A percentile compares a stretch with the other conserved stretches of the same genome.
phyloP scores from a whole-genome alignment of 805 yeast species.

The fission yeast (Schizosaccharomyces pombe) region DNA sequence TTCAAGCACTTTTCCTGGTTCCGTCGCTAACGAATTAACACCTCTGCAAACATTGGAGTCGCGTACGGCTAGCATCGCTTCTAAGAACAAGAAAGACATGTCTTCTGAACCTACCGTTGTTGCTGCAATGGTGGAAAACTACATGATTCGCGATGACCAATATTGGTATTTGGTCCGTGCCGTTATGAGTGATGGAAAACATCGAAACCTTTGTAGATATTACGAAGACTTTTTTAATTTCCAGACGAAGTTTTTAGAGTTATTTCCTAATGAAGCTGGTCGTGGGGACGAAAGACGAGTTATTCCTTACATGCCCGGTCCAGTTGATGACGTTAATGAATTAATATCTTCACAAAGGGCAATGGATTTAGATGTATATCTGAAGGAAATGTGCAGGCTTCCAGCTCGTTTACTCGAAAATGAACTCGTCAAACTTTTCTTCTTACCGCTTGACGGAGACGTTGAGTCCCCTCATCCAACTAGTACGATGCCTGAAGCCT shows the following conservation, averaged over 20 bases:
- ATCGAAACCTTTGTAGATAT: constrained; percentile 55
- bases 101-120: constrained; percentile 18
- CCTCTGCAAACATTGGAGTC: no score
- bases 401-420: constrained; percentile 37
- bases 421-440: constrained; percentile 34
- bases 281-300: constrained; percentile 55
- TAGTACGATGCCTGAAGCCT: background rate
- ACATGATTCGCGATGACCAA: constrained; percentile 59
- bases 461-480: constrained; percentile 19
- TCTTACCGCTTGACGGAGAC: constrained; percentile 44
- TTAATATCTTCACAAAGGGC: constrained; percentile 32
- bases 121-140: constrained; percentile 58
- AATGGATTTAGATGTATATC: constrained; percentile 32
- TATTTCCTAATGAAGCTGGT: constrained; percentile 84
- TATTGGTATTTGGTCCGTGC: constrained; percentile 68
- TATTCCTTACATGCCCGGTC: constrained; percentile 90
- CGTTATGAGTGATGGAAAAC: constrained; percentile 40
- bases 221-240: constrained; percentile 92
- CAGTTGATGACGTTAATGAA: constrained; percentile 75
- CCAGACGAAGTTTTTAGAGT: constrained; percentile 59
- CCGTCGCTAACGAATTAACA: no score
- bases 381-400: constrained; percentile 35
- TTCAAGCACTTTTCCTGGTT: background rate
- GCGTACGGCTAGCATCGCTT: background rate
- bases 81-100: background rate